phyloP scores from a whole-genome alignment of 805 yeast genomes.

The Candida sanyiensis region DNA sequence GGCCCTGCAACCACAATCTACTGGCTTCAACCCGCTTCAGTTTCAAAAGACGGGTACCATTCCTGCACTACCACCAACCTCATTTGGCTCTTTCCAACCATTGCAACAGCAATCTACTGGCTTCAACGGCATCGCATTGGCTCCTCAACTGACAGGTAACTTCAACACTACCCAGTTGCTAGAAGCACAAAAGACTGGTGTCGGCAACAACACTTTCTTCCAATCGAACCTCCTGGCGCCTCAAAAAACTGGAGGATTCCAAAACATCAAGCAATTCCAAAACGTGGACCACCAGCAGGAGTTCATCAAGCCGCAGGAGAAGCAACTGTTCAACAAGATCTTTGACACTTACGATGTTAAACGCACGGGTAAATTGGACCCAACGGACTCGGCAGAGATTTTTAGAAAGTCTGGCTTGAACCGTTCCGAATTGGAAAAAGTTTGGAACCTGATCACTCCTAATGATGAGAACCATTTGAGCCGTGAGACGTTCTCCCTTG shows the following conservation, averaged over 20 bases:
- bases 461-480: slow-evolving; percentile 78
- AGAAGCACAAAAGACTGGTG: slow-evolving; percentile 63
- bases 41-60: slow-evolving; percentile 22
- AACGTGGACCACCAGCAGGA: slow-evolving; percentile 39
- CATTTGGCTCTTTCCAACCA: slow-evolving; percentile 36
- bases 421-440: slow-evolving; percentile 78
- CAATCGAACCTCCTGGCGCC: slow-evolving; percentile 30
- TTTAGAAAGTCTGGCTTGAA: slow-evolving; percentile 88
- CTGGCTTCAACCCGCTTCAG: slow-evolving; percentile 23
- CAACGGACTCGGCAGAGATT: slow-evolving; percentile 75
- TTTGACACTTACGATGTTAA: slow-evolving; percentile 81
- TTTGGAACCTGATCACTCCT: slow-evolving; percentile 86
- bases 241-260: slow-evolving; percentile 28
- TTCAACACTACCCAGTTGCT: slow-evolving; percentile 31
- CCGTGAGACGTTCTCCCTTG: slow-evolving; percentile 89
- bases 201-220: slow-evolving; percentile 36
- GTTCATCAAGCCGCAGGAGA: slow-evolving; percentile 83
- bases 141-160: slow-evolving; percentile 30
- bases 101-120: slow-evolving; percentile 36
- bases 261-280: slow-evolving; percentile 24
- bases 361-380: slow-evolving; percentile 65
- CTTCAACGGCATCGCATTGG: slow-evolving; percentile 26
- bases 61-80: slow-evolving; percentile 18
- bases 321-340: slow-evolving; percentile 76
- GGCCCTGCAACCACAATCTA: slow-evolving; percentile 20